Conservation (phyloP, 352 stramenopile species). For the Globisporangium sylvaticum region DNA sequence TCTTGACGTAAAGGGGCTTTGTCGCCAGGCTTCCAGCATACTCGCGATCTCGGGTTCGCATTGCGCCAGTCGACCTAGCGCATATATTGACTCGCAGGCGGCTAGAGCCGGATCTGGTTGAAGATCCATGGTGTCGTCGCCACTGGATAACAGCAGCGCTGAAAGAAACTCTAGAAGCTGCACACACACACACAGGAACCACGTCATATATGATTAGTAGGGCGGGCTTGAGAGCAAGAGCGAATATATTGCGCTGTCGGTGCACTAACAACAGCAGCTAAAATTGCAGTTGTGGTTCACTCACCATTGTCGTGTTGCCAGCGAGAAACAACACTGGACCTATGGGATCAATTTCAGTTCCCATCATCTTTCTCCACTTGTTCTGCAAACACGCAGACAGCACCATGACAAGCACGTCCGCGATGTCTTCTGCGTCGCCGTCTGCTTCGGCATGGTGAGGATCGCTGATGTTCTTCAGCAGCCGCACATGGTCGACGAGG, state of each 20-base stretch:
- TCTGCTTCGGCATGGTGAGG: not conserved
- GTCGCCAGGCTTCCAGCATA: not conserved
- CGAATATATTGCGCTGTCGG: not conserved
- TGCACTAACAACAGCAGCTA: not conserved
- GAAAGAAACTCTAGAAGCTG: conserved; percentile 9
- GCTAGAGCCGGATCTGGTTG: conserved; percentile 1
- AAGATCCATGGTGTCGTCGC: not conserved
- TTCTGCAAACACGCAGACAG: not conserved
- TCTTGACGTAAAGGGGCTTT: not conserved
- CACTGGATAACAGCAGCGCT: not conserved
- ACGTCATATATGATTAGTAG: not conserved
- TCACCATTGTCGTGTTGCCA: conserved; percentile 1
- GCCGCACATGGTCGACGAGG: not conserved
- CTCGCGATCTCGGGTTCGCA: not conserved
- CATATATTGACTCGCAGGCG: not conserved
- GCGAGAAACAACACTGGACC: not conserved
- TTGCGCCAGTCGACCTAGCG: not conserved
- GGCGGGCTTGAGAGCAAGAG: not conserved
- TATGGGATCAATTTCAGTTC: not conserved
- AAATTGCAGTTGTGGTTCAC: not conserved
- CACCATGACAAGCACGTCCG: conserved; percentile 8
- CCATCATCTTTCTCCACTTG: not conserved
- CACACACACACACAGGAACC: not conserved
- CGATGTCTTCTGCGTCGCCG: conserved; percentile 6
- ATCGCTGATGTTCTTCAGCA: not conserved